Base-by-base conservation (phyloP, 306 rosid genomes). In the Glycine soja region DNA sequence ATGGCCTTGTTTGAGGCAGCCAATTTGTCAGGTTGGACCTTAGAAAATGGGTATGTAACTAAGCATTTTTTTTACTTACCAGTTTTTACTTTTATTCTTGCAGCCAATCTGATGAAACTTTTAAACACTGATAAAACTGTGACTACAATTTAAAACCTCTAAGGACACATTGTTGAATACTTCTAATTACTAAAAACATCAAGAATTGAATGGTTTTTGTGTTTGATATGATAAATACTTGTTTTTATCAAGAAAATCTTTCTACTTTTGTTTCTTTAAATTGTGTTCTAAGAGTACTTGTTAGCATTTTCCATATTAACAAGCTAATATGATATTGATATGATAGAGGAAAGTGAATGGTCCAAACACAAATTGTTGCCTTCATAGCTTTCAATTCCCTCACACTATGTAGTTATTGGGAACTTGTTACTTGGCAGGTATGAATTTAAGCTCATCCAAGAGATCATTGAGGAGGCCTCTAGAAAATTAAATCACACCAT, bases 21-120 rank as follows among this genome's bases (percentile, higher is more conserved):
- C 47, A 82, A 82, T 66, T 82, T 86, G 53, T 82, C 88, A 2
- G 86, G 86, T 53, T 86, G 89, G 86, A 79, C 68, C 76, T 79
- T 86, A 15, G 47, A 82, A 61, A 61, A 78, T 46, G 86, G 84
- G 88, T 86, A 82, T 19, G 65, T 38, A 14, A 56, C 56, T 65
- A 13, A 2, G 4, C 10, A 63, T 14, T 2, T 62, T 9, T 11
- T 30, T 5, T 9, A 14, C 12, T 12, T 11, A 63, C 10, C 32
- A 34, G 16, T 61, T 42, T 32, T 48, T 30, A 24, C 43, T 52
- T 38, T 77, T 45, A 6, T 4, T 16, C 34, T 4, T 45, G 9
- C 36, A 36, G 40, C 40, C 40, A 36, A 36, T 36, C 40, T 36
- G 40, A 36, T 36, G 40, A 36, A 36, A 4, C 40, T 36, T 36